Evolutionary conservation across 805 yeast species (phyloP).

Genomic region (Scheffersomyces lignosus): DNA sequence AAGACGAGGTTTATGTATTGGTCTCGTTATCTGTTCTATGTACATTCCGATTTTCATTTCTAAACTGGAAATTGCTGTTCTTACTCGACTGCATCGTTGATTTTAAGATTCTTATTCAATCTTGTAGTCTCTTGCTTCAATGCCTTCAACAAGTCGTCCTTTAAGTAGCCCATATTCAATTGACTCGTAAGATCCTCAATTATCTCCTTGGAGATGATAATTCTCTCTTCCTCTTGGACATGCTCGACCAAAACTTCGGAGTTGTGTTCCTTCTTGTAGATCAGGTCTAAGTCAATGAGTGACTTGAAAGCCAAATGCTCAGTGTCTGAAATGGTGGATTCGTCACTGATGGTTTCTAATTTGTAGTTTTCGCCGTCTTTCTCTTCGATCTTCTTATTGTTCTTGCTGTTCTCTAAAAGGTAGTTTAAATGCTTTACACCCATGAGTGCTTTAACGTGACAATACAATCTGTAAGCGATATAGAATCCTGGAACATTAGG

Average conservation of each 20-base stretch:
- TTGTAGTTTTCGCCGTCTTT: neutral
- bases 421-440: conserved; percentile 71
- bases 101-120: conserved; percentile 16
- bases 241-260: neutral
- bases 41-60: too few relatives aligned
- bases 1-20: too few relatives aligned
- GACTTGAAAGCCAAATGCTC: conserved; percentile 14
- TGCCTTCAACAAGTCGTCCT: conserved; percentile 49
- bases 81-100: conserved; percentile 17
- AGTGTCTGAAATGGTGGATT: conserved; percentile 7
- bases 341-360: conserved; percentile 4
- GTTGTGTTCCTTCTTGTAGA: conserved; percentile 7
- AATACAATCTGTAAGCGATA: conserved; percentile 75
- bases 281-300: conserved; percentile 13
- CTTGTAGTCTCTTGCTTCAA: conserved; percentile 50
- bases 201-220: conserved; percentile 46
- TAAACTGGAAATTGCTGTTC: too few relatives aligned
- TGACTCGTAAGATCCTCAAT: conserved; percentile 46
- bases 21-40: too few relatives aligned
- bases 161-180: conserved; percentile 46
- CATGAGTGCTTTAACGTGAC: conserved; percentile 74
- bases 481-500: conserved; percentile 95
- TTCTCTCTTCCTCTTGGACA: conserved; percentile 25
- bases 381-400: too few relatives aligned
- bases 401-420: too few relatives aligned